Evolutionary conservation across 1,139 yeast genomes (phyloP), one percentile per base, ranked within the genome.

Genomic region (Neolecta irregularis): DNA sequence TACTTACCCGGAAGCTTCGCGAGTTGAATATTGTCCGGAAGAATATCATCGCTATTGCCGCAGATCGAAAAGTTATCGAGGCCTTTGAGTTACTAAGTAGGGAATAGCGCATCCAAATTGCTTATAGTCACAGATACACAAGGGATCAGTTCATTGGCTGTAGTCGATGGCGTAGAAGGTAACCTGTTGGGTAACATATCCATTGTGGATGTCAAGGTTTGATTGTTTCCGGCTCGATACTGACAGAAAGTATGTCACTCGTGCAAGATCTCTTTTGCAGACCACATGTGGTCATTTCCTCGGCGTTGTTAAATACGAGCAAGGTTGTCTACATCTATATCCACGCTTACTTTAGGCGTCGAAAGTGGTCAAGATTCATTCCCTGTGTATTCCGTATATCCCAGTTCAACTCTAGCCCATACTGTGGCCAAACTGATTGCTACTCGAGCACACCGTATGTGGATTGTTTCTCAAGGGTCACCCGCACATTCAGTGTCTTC

Each of bases 301-400:
- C 41, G 73, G 92, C 24, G 78, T 81, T 45, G 83, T 85, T 45
- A 66, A 88, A 44, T 75, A 79, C 47, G 75, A 75, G 44, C 74
- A 93, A 50, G 98, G 96, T 11, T n/a, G n/a, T n/a, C n/a, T n/a
- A n/a, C n/a, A n/a, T n/a, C n/a, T n/a, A n/a, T n/a, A n/a, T n/a
- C n/a, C n/a, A n/a, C n/a, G n/a, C n/a, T n/a, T n/a, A n/a, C n/a
- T n/a, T n/a, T n/a, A n/a, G n/a, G n/a, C n/a, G 66, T 88, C 23
- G 92, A 76, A 51, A 88, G 83, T 52, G 94, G 94, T 37, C 83
- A 85, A 57, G 98, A 88, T 60, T 85, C 91, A 33, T 85, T 75
- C 64, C 98, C 98, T 11, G 85, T 88, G 33, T 88, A 88, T 67
- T 93, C 85, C 55, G 94, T 85, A 22, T 76, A 78, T 45, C 69